Evolutionary conservation across 1,139 yeast species (phyloP).

Genomic region (Geotrichum fermentans): DNA sequence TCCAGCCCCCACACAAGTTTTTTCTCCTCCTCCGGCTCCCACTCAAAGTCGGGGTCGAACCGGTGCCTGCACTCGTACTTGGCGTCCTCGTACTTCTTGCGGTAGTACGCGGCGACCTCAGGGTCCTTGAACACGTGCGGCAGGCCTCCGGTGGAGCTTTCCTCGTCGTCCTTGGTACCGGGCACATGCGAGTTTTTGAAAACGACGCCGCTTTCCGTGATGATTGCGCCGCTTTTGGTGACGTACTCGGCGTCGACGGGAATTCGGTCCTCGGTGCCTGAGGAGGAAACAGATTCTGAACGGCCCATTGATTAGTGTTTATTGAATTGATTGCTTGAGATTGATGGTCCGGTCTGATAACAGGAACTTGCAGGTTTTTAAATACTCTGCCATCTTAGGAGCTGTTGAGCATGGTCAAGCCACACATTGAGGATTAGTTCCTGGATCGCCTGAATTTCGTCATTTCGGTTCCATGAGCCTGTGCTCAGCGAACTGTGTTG

Average conservation of each 20-base stretch:
- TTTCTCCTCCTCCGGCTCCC: conserved; percentile 46
- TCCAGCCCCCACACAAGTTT: conserved; percentile 43
- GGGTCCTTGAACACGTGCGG: conserved; percentile 17
- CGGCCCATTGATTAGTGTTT: neutral
- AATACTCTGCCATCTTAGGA: neutral
- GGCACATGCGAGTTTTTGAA: neutral
- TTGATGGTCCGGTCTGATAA: neutral
- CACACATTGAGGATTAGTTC: too few species aligned
- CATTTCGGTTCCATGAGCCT: too few species aligned
- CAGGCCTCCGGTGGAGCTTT: neutral
- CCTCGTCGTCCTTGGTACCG: neutral
- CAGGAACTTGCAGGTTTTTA: neutral
- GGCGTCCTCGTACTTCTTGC: conserved; percentile 41
- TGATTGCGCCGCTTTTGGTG: conserved; percentile 24
- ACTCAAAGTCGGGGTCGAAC: conserved; percentile 46
- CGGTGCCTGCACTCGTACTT: conserved; percentile 44
- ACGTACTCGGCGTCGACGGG: conserved; percentile 20
- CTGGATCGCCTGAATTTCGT: too few species aligned
- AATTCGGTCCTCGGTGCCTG: neutral
- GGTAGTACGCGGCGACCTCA: conserved; percentile 41
- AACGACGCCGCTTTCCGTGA: conserved; percentile 24
- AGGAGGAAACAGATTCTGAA: neutral
- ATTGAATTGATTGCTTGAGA: neutral
- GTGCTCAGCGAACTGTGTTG: too few species aligned
- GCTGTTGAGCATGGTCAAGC: too few species aligned